Evolutionary conservation across 495 filamentous ascomycete genomes (phyloP).

Genomic region (Penicillium flavigenum): DNA sequence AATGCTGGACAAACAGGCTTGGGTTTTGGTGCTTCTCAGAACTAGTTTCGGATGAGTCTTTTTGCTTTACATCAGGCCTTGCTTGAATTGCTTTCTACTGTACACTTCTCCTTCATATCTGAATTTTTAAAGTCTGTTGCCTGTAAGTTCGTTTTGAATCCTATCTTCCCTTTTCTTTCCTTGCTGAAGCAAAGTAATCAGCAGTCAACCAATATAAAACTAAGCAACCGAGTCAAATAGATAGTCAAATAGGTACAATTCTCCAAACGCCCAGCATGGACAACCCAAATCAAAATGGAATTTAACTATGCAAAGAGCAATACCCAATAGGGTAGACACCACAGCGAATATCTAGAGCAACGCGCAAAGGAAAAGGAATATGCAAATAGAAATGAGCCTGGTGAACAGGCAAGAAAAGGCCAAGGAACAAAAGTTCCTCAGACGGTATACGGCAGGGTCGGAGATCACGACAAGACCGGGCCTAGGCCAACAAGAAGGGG

Average conservation of each 20-base stretch:
- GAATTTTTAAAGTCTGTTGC: not conserved
- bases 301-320: conserved; percentile 6
- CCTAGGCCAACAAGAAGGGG: conserved; percentile 17
- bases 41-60: conserved; percentile 7
- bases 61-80: not conserved
- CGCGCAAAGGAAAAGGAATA: not conserved
- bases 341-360: conserved; percentile 3
- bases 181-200: not conserved
- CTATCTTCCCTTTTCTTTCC: not conserved
- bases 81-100: not conserved
- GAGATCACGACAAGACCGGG: conserved; percentile 27
- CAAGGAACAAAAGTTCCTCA: not conserved
- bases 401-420: not conserved
- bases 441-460: conserved; percentile 18
- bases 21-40: conserved; percentile 11
- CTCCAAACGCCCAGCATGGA: conserved; percentile 15
- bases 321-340: not conserved
- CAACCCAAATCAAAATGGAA: conserved; percentile 6
- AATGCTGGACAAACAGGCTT: not conserved
- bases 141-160: not conserved
- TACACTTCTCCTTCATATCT: not conserved
- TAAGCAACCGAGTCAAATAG: conserved; percentile 4
- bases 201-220: not conserved
- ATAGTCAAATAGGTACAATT: conserved; percentile 5
- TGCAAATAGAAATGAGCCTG: not conserved